phyloP scores from a whole-genome alignment of 73 alveolate species.

The Paramecium bursaria region DNA sequence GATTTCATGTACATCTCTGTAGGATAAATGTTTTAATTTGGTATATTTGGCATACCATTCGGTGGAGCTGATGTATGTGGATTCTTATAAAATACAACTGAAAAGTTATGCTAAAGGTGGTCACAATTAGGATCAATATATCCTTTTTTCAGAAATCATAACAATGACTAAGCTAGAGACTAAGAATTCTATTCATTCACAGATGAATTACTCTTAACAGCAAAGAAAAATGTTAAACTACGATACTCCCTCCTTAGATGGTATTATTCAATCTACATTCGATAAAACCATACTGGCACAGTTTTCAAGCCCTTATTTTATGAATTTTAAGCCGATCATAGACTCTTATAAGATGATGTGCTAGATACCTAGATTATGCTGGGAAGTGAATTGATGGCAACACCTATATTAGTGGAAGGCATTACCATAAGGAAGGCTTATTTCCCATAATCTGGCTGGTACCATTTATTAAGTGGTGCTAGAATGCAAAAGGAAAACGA shows the following conservation, averaged over 20 bases:
- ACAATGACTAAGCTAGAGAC: constrained; percentile 71
- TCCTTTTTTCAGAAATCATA: constrained; percentile 87
- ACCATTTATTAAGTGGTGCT: background rate
- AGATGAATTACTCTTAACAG: constrained; percentile 22
- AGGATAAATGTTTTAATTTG: constrained; percentile 82
- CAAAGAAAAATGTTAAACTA: constrained; percentile 74
- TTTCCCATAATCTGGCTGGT: constrained; percentile 74
- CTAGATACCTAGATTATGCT: constrained; percentile 76
- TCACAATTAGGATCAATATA: constrained; percentile 79
- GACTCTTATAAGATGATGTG: constrained; percentile 59
- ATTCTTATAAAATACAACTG: constrained; percentile 73
- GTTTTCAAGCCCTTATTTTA: constrained; percentile 79
- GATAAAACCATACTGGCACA: constrained; percentile 66
- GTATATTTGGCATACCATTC: constrained; percentile 93
- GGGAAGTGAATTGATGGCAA: constrained; percentile 76
- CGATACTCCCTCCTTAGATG: constrained; percentile 89
- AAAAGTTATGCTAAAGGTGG: constrained; percentile 87
- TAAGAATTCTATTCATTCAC: constrained; percentile 70
- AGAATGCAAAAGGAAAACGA: background rate
- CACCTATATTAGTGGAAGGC: constrained; percentile 77
- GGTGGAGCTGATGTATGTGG: constrained; percentile 95
- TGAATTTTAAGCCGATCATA: constrained; percentile 77
- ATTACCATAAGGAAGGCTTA: constrained; percentile 65
- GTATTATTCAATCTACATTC: constrained; percentile 78
- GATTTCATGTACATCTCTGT: constrained; percentile 83